Percentiles rank a stretch among this genome's conserved stretches.
Evolutionary conservation across 176 grass and related monocot genomes (phyloP).

Genomic region (Carex pumila): DNA sequence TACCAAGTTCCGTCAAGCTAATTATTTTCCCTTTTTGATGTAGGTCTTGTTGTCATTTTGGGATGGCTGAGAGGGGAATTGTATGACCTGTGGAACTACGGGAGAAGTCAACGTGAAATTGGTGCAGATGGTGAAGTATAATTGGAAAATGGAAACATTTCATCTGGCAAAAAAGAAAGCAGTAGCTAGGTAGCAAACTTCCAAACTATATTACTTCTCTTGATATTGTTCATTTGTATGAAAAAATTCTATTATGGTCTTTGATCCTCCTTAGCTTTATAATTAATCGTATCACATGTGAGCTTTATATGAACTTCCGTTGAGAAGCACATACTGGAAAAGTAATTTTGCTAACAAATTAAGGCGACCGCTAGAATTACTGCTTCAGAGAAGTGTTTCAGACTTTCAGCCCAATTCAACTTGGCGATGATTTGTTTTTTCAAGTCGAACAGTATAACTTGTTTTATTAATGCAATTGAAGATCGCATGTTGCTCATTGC

Average conservation of each 20-base stretch:
- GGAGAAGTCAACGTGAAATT: slow-evolving; percentile 32
- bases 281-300: not conserved
- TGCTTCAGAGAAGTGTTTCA: not conserved
- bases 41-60: slow-evolving; percentile 71
- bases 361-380: not conserved
- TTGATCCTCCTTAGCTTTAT: not conserved
- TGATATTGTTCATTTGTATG: slow-evolving; percentile 1
- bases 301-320: not conserved
- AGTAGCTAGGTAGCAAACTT: not conserved
- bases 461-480: not conserved
- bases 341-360: not conserved
- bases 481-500: not conserved
- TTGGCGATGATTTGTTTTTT: too few relatives aligned
- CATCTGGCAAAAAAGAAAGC: not conserved
- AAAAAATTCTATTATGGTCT: not conserved
- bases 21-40: not conserved
- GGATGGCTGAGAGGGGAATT: slow-evolving; percentile 80
- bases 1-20: not conserved
- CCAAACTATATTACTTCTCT: not conserved
- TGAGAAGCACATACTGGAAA: not conserved
- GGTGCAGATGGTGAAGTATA: slow-evolving; percentile 30
- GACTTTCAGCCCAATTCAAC: too few relatives aligned
- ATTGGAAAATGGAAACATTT: slow-evolving; percentile 13
- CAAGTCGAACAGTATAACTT: not conserved
- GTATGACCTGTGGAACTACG: slow-evolving; percentile 75